Evolutionary conservation across 108 stramenopile species (phyloP).

Genomic region (Chaetoceros muelleri): DNA sequence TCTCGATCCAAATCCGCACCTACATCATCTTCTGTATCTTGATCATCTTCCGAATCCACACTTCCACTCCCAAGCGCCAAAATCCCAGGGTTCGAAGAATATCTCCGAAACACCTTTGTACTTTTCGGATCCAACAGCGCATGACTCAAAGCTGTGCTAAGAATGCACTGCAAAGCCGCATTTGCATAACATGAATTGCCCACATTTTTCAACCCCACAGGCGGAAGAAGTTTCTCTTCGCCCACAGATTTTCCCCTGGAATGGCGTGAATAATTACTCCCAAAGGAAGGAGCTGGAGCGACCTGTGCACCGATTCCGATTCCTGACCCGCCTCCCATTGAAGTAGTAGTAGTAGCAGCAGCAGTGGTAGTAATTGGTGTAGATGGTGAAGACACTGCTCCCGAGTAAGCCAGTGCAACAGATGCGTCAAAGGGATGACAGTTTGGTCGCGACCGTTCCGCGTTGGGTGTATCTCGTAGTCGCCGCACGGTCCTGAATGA

Average conservation of each 20-base stretch:
- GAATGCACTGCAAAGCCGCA: slow-evolving; percentile 66
- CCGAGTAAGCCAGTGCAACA: no score
- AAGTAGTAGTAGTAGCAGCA: no score
- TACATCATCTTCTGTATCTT: slow-evolving; percentile 12
- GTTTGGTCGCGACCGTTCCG: no score
- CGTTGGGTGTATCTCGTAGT: no score
- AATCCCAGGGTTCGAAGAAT: slow-evolving; percentile 68
- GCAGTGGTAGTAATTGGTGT: no score
- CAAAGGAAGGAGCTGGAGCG: neutral
- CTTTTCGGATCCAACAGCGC: slow-evolving; percentile 59
- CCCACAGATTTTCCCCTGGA: neutral
- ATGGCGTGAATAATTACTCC: neutral
- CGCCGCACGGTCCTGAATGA: no score
- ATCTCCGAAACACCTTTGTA: slow-evolving; percentile 53
- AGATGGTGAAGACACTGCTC: no score
- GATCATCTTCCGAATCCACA: slow-evolving; percentile 46
- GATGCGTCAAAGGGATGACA: no score
- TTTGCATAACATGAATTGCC: slow-evolving; percentile 84
- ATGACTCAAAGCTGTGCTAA: slow-evolving; percentile 59
- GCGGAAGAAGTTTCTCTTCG: slow-evolving; percentile 23
- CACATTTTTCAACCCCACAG: slow-evolving; percentile 65
- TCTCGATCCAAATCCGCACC: slow-evolving; percentile 18
- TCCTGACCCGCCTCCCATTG: neutral
- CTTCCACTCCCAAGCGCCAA: slow-evolving; percentile 52
- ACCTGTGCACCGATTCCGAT: neutral